Evolutionary conservation across 345 rosid species (phyloP), one percentile per base, ranked within the genome.

Genomic region (Hibiscus mutabilis): DNA sequence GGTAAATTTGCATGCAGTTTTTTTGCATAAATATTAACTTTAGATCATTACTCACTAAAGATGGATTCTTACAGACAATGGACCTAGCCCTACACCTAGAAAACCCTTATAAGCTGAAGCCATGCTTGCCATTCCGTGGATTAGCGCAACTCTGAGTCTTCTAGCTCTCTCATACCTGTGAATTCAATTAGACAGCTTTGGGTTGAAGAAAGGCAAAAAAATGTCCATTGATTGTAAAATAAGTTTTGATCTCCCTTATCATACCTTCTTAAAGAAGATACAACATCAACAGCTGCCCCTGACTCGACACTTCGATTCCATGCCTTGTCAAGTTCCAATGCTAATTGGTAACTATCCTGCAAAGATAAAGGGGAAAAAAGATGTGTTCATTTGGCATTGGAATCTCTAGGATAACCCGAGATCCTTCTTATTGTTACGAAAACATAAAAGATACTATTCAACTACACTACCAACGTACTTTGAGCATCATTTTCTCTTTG

Each of bases 81-180:
- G 97, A 72, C 99, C 97, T 64, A 95, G 97, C 66, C 99, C 97
- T 73, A 95, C 96, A 55, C 97, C 99, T 74, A 95, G 74, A 84
- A 90, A 92, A n/a, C 91, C 90, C 82, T 89, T 92, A 79, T 92
- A 95, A 71, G 97, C 88, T 6, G 97, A 90, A 71, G 96, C 97
- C 99, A 95, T 95, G 6, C 89, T 85, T 66, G 99, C 96, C 97
- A 95, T 84, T 40, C 88, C 84, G 79, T 95, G 97, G 74, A 95
- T 86, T 66, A 88, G 60, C 33, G 96, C 92, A 19, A 90, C 99
- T 79, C 97, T 86, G 16, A 92, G 78, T 76, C 79, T 84, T 82
- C 99, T 86, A 33, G 91, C 79, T 33, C 73, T 84, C 85, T 90
- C 99, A 12, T 90, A 90, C 79, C 99, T 90, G 82, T 14, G 31